phyloP scores from a whole-genome alignment of 805 yeast genomes.

The Nematodospora valgi region DNA sequence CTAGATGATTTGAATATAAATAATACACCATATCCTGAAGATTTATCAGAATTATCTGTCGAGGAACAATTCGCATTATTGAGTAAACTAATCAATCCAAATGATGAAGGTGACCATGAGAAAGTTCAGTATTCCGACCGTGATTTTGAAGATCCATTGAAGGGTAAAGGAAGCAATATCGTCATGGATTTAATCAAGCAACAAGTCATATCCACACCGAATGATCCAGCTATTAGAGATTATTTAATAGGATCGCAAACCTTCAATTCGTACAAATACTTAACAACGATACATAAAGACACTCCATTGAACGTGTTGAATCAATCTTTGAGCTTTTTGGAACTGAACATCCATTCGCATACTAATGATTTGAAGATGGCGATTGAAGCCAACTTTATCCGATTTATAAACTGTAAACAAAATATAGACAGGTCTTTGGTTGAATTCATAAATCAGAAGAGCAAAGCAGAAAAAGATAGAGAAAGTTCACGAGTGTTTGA shows the following conservation, averaged over 20 bases:
- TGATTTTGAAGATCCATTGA: conserved; percentile 33
- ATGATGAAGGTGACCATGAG: conserved; percentile 7
- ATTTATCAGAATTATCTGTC: conserved; percentile 12
- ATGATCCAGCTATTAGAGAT: conserved; percentile 28
- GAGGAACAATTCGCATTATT: conserved; percentile 32
- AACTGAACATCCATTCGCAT: conserved; percentile 31
- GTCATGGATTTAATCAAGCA: conserved; percentile 21
- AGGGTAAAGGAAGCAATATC: conserved; percentile 28
- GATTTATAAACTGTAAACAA: conserved; percentile 34
- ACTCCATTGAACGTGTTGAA: conserved; percentile 34
- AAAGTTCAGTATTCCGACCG: conserved; percentile 11
- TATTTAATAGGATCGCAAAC: conserved; percentile 34
- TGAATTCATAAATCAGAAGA: conserved; percentile 31
- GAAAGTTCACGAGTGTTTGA: conserved; percentile 36
- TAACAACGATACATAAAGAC: conserved; percentile 34
- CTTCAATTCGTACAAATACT: conserved; percentile 34
- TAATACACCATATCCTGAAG: conserved; percentile 15
- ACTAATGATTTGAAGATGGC: conserved; percentile 33
- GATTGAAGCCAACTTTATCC: conserved; percentile 33
- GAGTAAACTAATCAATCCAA: conserved; percentile 19
- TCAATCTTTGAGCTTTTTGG: conserved; percentile 26
- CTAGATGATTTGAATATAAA: conserved; percentile 13
- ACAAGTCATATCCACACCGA: conserved; percentile 20
- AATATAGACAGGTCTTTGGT: conserved; percentile 37
- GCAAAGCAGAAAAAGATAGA: conserved; percentile 31